Evolutionary conservation across 352 stramenopile species (phyloP), one percentile per base, ranked within the genome.

Genomic region (Globisporangium parvum): DNA sequence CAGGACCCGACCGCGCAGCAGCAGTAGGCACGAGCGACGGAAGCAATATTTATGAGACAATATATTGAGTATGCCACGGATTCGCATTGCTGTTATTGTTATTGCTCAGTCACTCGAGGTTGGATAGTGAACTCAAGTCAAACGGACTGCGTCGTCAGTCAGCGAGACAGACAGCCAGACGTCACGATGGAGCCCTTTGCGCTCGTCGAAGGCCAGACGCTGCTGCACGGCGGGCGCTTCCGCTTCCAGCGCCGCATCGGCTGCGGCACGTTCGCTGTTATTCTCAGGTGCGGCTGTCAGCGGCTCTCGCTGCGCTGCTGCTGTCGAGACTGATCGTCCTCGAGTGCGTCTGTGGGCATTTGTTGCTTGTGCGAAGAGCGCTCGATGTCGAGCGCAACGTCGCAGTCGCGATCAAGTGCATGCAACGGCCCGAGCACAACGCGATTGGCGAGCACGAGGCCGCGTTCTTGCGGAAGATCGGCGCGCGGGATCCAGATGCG

Each of bases 391-490:
- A 58, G 26, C 62, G 66, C 0, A 46, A 71, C 39, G 50, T 33
- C n/a, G 57, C 71, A 37, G 81, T 91, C 21, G 81, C 81, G 49
- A 82, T 91, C 61, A 91, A 91, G 57, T 86, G 75, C 64, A 72
- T 84, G 2, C 68, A 74, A 15, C 59, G 73, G 47, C 59, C 52
- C 50, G 67, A 71, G 51, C 67, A 80, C 46, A 81, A 77, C 55
- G 68, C 68, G 28, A 68, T 87, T 47, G 78, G 74, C 47, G 71
- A 86, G 59, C 79, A 71, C 31, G 81, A 91, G 53, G 77, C 71
- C 46, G 57, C 57, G 17, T 49, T 80, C n/a, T 63, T 91, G 44
- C 62, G 44, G 3, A 51, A 57, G 18, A 55, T 88, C 8, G 75
- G 75, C 57, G 62, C 49, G 6, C 62, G 65, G 23, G 78, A 88